Evolutionary conservation across 2,329 filamentous ascomycete genomes (phyloP).

Genomic region (Colletotrichum lini): DNA sequence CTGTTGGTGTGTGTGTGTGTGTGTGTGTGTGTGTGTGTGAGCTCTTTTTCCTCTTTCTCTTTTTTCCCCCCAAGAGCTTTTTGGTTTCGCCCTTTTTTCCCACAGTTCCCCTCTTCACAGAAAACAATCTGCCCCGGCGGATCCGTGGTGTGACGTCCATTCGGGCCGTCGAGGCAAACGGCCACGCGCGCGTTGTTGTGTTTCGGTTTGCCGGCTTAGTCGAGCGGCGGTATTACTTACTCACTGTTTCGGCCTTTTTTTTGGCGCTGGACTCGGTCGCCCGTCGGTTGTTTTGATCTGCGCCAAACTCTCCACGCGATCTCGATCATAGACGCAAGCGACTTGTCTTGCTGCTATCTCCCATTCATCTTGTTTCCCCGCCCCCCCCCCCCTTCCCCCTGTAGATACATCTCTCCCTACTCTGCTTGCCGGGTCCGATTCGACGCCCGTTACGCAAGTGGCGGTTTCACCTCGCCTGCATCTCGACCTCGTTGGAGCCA

Average conservation of each 20-base stretch:
- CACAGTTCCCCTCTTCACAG: neutral
- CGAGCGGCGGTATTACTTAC: neutral
- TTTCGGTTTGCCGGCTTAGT: neutral
- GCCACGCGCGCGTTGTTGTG: neutral
- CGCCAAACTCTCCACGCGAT: neutral
- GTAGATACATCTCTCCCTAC: neutral
- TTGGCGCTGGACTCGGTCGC: neutral
- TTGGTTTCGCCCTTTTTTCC: neutral
- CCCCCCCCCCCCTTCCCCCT: neutral
- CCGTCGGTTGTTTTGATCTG: neutral
- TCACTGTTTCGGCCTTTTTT: neutral
- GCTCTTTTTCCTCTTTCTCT: neutral
- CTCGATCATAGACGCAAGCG: slow-evolving; percentile 22
- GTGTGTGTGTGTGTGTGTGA: neutral
- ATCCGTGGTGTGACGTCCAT: neutral
- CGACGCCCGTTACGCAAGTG: slow-evolving; percentile 39
- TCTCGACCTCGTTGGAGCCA: neutral
- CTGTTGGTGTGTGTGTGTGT: neutral
- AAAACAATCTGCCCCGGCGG: no score
- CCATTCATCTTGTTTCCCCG: neutral
- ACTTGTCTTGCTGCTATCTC: neutral
- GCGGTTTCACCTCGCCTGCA: slow-evolving; percentile 29
- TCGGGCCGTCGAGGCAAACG: slow-evolving; percentile 2
- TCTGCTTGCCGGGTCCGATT: neutral
- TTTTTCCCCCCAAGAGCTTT: neutral